Evolutionary conservation across 805 yeast species (phyloP).

Genomic region (Saccharomyces paradoxus): DNA sequence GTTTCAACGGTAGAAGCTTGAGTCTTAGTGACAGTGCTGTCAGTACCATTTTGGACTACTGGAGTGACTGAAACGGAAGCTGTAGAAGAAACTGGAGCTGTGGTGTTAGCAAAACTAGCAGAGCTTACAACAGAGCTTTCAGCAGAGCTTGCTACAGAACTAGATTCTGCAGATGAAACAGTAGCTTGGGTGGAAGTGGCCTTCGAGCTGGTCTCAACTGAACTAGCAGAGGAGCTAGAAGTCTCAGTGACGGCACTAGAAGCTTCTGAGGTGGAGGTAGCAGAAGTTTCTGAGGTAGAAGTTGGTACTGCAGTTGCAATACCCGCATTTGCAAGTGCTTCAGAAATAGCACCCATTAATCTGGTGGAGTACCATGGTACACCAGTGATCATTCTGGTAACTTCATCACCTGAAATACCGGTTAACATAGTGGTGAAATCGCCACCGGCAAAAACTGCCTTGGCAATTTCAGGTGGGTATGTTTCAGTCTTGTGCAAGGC

Average conservation of each 20-base stretch:
- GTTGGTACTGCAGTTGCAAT: not conserved
- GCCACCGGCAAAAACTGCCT: conserved; percentile 23
- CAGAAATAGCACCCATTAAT: conserved; percentile 11
- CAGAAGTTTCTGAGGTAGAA: not conserved
- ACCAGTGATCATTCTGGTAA: conserved; percentile 25
- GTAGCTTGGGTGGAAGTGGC: not conserved
- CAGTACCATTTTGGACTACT: not conserved
- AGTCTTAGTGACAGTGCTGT: not conserved
- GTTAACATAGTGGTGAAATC: conserved; percentile 10
- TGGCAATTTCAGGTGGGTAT: conserved; percentile 5
- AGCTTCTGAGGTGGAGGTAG: not conserved
- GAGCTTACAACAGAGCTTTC: no score
- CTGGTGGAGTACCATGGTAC: conserved; percentile 30
- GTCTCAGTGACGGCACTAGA: not conserved
- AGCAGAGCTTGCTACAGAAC: not conserved
- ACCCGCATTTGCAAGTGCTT: not conserved
- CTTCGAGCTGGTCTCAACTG: not conserved
- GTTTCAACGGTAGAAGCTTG: not conserved
- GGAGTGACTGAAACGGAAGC: not conserved
- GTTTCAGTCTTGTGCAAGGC: not conserved
- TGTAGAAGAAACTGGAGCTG: not conserved
- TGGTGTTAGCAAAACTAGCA: no score
- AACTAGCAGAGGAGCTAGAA: not conserved
- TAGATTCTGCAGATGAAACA: not conserved
- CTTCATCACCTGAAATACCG: conserved; percentile 7